Evolutionary conservation across 805 yeast species (phyloP).

Genomic region (Danielia reshetovae): DNA sequence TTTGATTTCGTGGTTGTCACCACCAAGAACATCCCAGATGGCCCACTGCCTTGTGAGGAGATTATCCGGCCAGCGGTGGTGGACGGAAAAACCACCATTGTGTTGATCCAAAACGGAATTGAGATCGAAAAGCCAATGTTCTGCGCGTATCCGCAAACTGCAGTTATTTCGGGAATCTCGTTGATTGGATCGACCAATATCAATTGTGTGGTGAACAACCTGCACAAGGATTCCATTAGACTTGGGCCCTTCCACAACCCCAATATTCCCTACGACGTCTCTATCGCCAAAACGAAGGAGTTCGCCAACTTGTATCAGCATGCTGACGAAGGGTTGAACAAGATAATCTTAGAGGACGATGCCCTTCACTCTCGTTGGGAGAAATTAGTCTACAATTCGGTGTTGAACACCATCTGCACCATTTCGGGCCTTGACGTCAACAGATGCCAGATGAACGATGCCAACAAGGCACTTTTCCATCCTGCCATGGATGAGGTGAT

Average conservation of each 20-base stretch:
- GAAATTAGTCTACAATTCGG: slow-evolving; percentile 35
- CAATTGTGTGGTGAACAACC: slow-evolving; percentile 46
- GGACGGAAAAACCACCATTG: slow-evolving; percentile 38
- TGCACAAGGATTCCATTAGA: slow-evolving; percentile 46
- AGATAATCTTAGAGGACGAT: slow-evolving; percentile 24
- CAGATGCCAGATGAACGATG: slow-evolving; percentile 33
- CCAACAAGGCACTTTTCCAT: slow-evolving; percentile 25
- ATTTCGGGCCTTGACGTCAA: slow-evolving; percentile 31
- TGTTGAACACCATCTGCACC: slow-evolving; percentile 33
- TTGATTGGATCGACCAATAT: slow-evolving; percentile 56
- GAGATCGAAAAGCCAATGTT: slow-evolving; percentile 57
- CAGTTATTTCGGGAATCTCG: slow-evolving; percentile 60
- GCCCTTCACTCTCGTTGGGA: slow-evolving; percentile 36
- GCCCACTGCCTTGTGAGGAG: slow-evolving; percentile 36
- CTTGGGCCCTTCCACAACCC: slow-evolving; percentile 48
- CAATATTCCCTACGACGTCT: slow-evolving; percentile 10
- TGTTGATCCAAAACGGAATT: slow-evolving; percentile 64
- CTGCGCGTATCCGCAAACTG: slow-evolving; percentile 45
- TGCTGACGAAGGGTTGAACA: slow-evolving; percentile 21
- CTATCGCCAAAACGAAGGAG: slow-evolving; percentile 15
- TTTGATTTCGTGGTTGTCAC: slow-evolving; percentile 32
- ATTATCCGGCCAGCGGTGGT: slow-evolving; percentile 29
- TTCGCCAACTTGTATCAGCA: slow-evolving; percentile 28
- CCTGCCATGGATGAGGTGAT: slow-evolving; percentile 70
- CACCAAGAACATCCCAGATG: slow-evolving; percentile 32